Base-by-base conservation (phyloP, 2,329 filamentous ascomycete genomes). In the Talaromyces sp. region DNA sequence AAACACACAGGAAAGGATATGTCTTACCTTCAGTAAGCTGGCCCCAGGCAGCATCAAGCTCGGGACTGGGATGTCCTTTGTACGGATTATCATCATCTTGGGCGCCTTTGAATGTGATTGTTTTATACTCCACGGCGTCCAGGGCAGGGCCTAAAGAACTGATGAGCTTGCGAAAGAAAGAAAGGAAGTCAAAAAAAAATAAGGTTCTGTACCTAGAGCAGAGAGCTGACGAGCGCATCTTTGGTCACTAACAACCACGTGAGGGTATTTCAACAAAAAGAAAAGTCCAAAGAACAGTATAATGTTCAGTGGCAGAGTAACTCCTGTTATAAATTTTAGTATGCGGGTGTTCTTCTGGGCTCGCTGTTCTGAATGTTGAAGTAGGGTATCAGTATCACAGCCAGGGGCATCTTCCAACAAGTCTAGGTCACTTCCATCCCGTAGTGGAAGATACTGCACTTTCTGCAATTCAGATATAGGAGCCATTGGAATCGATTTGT, bases 171-270 rank as follows among this genome's bases (percentile, higher is more conserved):
- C 36, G 7, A 58, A 58, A 1, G 11, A 38, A 38, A n/a, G n/a
- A n/a, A n/a, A n/a, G n/a, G n/a, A n/a, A n/a, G n/a, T n/a, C n/a
- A n/a, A 1, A 10, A 22, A 5, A 38, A 0, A 17, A 58, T 58
- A 11, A 38, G 53, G 15, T 38, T 58, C 38, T 19, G 38, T 58
- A 58, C 53, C 31, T 58, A 36, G 38, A 5, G 29, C 38, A 29
- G 53, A 58, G 22, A 58, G 53, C 10, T 58, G 53, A 58, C 53
- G 53, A 58, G 53, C 53, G n/a, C 53, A 58, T 8, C 38, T 19
- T 34, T 58, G 4, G 17, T 58, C 53, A 58, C 34, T 58, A 5
- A 25, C 11, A 15, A 25, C 25, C 6, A 13, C 4, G 11, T 25
- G 53, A 22, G 17, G 19, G 34, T 45, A 13, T 27, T 19, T 59